Evolutionary conservation across 306 rosid species (phyloP), one percentile per base, ranked within the genome.

Genomic region (Ziziphus jujuba): DNA sequence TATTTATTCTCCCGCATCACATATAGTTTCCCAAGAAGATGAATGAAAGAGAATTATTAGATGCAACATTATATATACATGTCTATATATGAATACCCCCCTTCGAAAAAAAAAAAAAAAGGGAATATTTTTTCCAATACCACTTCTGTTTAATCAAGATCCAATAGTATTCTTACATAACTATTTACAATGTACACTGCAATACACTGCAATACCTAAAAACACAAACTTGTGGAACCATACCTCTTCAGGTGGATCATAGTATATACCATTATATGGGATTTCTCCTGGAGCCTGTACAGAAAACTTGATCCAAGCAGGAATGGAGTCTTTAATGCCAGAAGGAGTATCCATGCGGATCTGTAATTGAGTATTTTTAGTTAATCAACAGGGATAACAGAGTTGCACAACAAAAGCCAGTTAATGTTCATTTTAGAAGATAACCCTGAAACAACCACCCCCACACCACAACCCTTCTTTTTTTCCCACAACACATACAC

Each of bases 241-340:
- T 79, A 90, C 99, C 97, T 87, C 92, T 80, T 95, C 97, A 20
- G 97, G 97, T 49, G 99, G 99, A 75, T 95, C 99, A 71, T 95
- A 95, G 85, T 90, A 95, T 80, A 95, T 79, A 47, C 96, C 95
- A 17, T 87, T 75, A 53, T 85, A 95, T 36, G 97, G 96, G 63
- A 95, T 95, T 88, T 95, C 99, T 73, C 84, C 87, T 7, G 97
- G 96, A 79, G 95, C 89, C 85, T 95, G 99, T 68, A 95, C 85
- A 28, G 99, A 84, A 72, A 85, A 90, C 87, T 90, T 90, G 75
- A 88, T 95, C 99, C 99, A 95, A 69, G 99, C 99, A 66, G 99
- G 84, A 78, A 95, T 90, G 3, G 97, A 90, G 78, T 95, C 99
- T 77, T 95, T 90, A 80, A 87, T 76, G 71, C 99, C 97, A 80